These are phyloP conservation scores for Hypoxylon sp. DNA, from an alignment of 2,329 filamentous ascomycete genomes.

Conservation along the genomic window DNA sequence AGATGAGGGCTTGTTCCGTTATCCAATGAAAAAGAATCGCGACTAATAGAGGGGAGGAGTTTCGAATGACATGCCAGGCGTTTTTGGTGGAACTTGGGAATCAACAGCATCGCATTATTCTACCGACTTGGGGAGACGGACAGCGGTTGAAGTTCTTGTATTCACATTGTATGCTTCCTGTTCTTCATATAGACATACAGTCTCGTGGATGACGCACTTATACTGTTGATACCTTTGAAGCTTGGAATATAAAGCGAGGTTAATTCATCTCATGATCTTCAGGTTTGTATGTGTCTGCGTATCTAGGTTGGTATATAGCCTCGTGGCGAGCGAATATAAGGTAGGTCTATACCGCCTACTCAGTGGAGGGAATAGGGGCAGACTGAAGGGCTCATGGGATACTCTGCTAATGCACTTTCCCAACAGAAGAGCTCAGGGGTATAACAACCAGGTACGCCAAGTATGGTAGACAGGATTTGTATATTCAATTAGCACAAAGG, in stretches of 20 bases:
- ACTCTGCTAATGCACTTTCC: neutral
- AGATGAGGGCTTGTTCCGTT: neutral
- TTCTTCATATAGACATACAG: slow-evolving; percentile 6
- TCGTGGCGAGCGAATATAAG: neutral
- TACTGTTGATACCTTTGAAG: neutral
- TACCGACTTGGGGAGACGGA: neutral
- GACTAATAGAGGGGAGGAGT: slow-evolving; percentile 1
- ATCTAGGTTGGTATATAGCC: neutral
- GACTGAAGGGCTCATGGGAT: neutral
- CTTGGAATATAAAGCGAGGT: neutral
- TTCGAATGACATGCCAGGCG: slow-evolving; percentile 19
- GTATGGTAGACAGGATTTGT: neutral
- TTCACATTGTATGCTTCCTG: slow-evolving; percentile 11
- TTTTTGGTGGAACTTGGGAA: slow-evolving; percentile 13
- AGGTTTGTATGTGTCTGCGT: neutral
- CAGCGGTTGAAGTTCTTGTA: slow-evolving; percentile 9
- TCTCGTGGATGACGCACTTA: slow-evolving; percentile 1
- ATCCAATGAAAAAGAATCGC: slow-evolving; percentile 7
- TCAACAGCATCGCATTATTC: slow-evolving; percentile 16
- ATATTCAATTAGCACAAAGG: neutral
- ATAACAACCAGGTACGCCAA: too few species aligned
- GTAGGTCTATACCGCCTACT: neutral
- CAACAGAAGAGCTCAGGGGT: too few species aligned
- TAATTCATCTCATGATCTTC: neutral
- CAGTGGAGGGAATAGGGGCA: neutral